Evolutionary conservation across 768 basidiomycete species (phyloP), one percentile per base, ranked within the genome.

Genomic region (Tylopilus subfusipes): DNA sequence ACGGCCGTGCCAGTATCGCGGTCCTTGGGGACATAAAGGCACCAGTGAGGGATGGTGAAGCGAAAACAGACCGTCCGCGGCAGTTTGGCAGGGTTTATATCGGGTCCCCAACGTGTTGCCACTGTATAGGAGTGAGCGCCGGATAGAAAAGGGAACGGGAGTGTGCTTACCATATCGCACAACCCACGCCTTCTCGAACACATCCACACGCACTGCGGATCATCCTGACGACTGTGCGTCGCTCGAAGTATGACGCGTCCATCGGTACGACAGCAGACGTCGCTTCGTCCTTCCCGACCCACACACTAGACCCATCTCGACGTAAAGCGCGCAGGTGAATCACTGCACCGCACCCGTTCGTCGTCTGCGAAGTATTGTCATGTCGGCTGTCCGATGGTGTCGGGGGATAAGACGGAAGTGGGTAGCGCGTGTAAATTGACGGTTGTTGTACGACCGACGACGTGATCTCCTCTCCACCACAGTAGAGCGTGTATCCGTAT

Each of bases 21-120:
- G 71, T 7, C 77, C 77, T 56, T 78, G 74, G 6, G 78, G 78
- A 24, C 65, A 71, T 24, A 68, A 54, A 8, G 68, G 70, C 3
- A 55, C 52, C 16, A 52, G 63, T 19, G 54, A 64, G 34, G 34
- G 42, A 52, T 44, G 59, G 19, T 52, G 58, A 31, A 58, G 60
- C 7, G 70, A 58, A 60, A 73, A 69, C 34, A 80, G 65, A 42
- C 76, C 75, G 39, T 79, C 78, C 13, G 76, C 76, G 1, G 84
- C 82, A 21, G 78, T 78, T 60, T 78, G 77, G 59, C 85, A 85
- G 1, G 83, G 83, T 33, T 76, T 76, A 60, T 81, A 84, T 27
- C 84, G 76, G 6, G 78, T 84, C 25, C 86, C 86, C 12, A 88
- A 72, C 4, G 82, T 72, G 53, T 86, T 88, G 1, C 86, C 86